A percentile compares a stretch with the other conserved stretches of the same genome.
Conservation (phyloP, 2,329 filamentous ascomycete genomes). For the Epichloe aotearoae region DNA sequence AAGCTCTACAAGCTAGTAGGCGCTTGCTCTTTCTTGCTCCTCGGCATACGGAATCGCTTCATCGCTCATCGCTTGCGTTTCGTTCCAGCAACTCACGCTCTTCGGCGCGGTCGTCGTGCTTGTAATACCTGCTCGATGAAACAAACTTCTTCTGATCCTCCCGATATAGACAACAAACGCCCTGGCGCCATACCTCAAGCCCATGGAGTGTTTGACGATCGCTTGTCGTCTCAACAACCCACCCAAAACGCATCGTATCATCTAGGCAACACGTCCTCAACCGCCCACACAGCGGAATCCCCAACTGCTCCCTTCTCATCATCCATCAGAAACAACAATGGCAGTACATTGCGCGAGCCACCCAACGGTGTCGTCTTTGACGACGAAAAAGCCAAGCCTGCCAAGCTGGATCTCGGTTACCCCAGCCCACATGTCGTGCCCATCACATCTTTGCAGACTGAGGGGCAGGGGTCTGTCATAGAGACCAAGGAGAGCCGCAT, state of each 20-base stretch:
- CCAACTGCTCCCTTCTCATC: neutral
- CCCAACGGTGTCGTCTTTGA: constrained; percentile 3
- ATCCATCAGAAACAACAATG: constrained; percentile 12
- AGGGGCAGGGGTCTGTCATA: constrained; percentile 46
- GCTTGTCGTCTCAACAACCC: constrained; percentile 21
- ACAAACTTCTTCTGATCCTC: constrained; percentile 40
- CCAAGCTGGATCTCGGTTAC: constrained; percentile 12
- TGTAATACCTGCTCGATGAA: constrained; percentile 43
- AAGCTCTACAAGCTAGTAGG: too few species aligned
- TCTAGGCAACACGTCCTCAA: constrained; percentile 5
- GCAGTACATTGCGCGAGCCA: constrained; percentile 8
- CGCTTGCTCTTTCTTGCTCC: too few species aligned
- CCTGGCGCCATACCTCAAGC: constrained; percentile 40
- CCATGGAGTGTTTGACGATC: constrained; percentile 34
- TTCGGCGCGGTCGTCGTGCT: constrained; percentile 5
- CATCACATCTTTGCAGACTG: constrained; percentile 34
- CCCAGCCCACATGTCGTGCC: constrained; percentile 19
- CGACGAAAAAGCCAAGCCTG: constrained; percentile 10
- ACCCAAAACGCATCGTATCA: neutral
- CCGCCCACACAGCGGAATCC: neutral
- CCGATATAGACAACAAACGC: constrained; percentile 43
- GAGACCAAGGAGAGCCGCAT: constrained; percentile 13
- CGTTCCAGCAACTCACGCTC: neutral
- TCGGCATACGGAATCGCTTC: neutral
- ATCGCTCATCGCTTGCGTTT: neutral